phyloP scores from a whole-genome alignment of 2,329 filamentous ascomycete species.

The Penicillium nordicum region DNA sequence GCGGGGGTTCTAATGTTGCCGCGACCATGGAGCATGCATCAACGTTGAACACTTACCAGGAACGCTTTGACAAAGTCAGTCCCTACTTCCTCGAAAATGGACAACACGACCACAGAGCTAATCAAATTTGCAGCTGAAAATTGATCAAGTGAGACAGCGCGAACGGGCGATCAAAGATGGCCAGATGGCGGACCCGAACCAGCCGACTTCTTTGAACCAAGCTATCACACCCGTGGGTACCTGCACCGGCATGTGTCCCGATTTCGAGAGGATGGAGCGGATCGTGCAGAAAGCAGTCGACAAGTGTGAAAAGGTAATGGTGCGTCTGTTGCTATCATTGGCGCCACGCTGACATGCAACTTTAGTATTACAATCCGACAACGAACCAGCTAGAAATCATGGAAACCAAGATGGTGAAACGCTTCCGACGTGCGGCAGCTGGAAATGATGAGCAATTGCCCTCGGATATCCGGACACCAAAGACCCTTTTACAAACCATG shows the following conservation, averaged over 20 bases:
- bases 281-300: slow-evolving; percentile 62
- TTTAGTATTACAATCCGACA: slow-evolving; percentile 35
- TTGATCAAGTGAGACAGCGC: slow-evolving; percentile 49
- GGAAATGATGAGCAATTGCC: slow-evolving; percentile 62
- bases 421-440: slow-evolving; percentile 60
- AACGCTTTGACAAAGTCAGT: slow-evolving; percentile 39
- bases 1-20: slow-evolving; percentile 5
- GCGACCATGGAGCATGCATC: slow-evolving; percentile 25
- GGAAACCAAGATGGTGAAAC: slow-evolving; percentile 58
- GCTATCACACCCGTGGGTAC: slow-evolving; percentile 61
- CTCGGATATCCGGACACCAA: slow-evolving; percentile 60
- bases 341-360: slow-evolving; percentile 5
- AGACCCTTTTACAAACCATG: slow-evolving; percentile 45
- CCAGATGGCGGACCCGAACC: slow-evolving; percentile 57
- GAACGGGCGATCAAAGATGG: slow-evolving; percentile 52
- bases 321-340: background rate
- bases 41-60: slow-evolving; percentile 27
- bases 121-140: slow-evolving; percentile 43
- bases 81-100: background rate
- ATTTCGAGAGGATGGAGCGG: slow-evolving; percentile 60
- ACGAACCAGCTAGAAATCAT: slow-evolving; percentile 34
- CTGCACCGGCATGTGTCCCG: slow-evolving; percentile 63
- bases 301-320: slow-evolving; percentile 55
- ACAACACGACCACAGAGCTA: background rate
- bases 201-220: slow-evolving; percentile 57